Evolutionary conservation across 345 rosid species (phyloP), one percentile per base, ranked within the genome.

Genomic region (Murraya paniculata): DNA sequence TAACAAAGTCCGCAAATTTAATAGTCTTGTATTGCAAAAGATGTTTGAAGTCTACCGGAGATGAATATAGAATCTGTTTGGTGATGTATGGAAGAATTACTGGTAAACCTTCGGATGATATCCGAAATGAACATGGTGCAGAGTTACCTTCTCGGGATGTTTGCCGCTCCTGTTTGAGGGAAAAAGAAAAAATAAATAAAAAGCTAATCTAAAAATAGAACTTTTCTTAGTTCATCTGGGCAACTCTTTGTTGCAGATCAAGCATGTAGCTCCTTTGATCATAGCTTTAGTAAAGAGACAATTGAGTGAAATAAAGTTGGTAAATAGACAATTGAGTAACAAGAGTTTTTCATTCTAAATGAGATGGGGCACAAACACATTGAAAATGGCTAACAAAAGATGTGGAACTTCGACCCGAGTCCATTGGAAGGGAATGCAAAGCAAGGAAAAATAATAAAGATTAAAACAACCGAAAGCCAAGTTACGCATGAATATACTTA

Each of bases 71-170:
- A 82, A 94, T 87, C 81, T 96, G 99, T 76, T 90, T 92, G 59
- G 94, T 94, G 71, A 96, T 80, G 84, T 87, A 90, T 5, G 98
- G 98, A 77, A 96, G 98, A 85, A 92, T 88, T 79, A 91, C 87
- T 0, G 95, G 95, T 83, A 96, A 84, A 41, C 99, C 97, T 75
- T 96, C 99, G 30, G 98, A 96, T 5, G 99, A 92, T 89, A 96
- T 94, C 61, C 98, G 90, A 79, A 94, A 96, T 66, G 86, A 59
- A 86, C 99, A 96, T 71, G 92, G 90, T 13, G 88, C 89, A 39
- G 89, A 64, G 74, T 86, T 84, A 61, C 95, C 98, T 84, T 90
- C 98, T 78, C 86, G 89, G 38, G 98, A 86, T n/a, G 98, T 79
- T 85, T 96, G 99, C 33, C 95, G 89, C 86, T 92, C 98, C 98